A percentile compares a stretch with the other conserved stretches of the same genome.
phyloP scores from a whole-genome alignment of 495 filamentous ascomycete species.

The Annulohypoxylon nitens region DNA sequence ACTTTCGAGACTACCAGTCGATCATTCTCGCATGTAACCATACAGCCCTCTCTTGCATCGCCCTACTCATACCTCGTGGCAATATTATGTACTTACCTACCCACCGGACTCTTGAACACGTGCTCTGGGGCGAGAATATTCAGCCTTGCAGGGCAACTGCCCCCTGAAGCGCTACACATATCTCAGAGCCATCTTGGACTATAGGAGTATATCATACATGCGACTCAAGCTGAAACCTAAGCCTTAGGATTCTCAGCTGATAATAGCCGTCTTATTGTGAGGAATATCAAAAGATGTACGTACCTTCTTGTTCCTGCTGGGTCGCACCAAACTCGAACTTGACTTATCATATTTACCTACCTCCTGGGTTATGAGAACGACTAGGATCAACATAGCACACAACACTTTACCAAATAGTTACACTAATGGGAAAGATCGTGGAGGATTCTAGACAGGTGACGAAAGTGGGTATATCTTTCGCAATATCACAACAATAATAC shows the following conservation, averaged over 20 bases:
- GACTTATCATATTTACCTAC: constrained; percentile 8
- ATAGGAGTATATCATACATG: constrained; percentile 8
- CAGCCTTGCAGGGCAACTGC: constrained; percentile 39
- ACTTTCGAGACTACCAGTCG: constrained; percentile 8
- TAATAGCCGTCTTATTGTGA: constrained; percentile 2
- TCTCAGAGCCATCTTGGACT: constrained; percentile 1
- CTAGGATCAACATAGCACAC: constrained; percentile 3
- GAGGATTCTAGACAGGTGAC: constrained; percentile 4
- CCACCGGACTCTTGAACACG: constrained; percentile 7
- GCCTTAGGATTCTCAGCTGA: constrained; percentile 19
- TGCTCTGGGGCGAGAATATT: constrained; percentile 26
- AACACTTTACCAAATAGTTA: neutral
- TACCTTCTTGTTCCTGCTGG: constrained; percentile 3
- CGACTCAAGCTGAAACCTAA: constrained; percentile 24
- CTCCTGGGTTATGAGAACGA: neutral
- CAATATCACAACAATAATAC: constrained; percentile 36
- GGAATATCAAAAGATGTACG: constrained; percentile 10
- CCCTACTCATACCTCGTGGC: constrained; percentile 29
- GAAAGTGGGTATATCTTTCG: constrained; percentile 16
- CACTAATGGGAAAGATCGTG: constrained; percentile 17
- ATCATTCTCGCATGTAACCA: constrained; percentile 21
- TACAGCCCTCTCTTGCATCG: constrained; percentile 27
- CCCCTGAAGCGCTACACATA: constrained; percentile 30
- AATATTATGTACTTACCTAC: constrained; percentile 29
- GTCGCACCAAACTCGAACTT: neutral